Evolutionary conservation across 78 protist species (phyloP), one percentile per base, ranked within the genome.

Genomic region (Speleostelium caveatum): DNA sequence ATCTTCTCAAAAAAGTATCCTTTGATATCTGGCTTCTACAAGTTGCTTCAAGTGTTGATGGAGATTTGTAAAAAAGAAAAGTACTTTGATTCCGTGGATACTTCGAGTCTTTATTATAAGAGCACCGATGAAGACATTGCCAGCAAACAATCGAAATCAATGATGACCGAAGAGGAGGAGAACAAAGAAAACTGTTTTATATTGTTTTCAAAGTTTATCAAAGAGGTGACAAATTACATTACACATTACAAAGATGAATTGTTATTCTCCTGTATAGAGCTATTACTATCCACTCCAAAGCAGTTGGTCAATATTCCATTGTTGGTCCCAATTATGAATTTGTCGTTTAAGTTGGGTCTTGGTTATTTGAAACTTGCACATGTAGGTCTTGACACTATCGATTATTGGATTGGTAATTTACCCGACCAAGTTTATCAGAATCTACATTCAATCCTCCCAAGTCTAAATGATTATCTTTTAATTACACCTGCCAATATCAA

Each of bases 201-300:
- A 56, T 22, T 93, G 39, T 93, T 83, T 39, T 38, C 26, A 3
- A 93, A 78, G 8, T 92, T 61, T 73, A 28, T 86, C 26, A 73
- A 66, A 55, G 95, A 79, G 21, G 91, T 94, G 3, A 14, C 74
- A 36, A 56, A 28, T 39, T 41, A 56, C 10, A 16, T 77, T 19
- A 38, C 41, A 7, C 91, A 86, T 22, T 96, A 35, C 42, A 78
- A 72, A 28, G 96, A 86, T 69, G 97, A 96, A 74, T 63, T 96
- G 33, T 55, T 96, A 36, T n/a, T 85, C 19, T 45, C 95, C 4
- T 58, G 86, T n/a, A 59, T 93, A 14, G 49, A 79, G 35, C 45
- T 83, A 28, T 24, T 96, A 22, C 71, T 94, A 30, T 41, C 96
- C 1, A 14, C 58, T 17, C 97, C 97, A 38, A 32, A 36, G 17